Conservation (phyloP, 768 basidiomycete species). For the Boletus sensibilis region DNA sequence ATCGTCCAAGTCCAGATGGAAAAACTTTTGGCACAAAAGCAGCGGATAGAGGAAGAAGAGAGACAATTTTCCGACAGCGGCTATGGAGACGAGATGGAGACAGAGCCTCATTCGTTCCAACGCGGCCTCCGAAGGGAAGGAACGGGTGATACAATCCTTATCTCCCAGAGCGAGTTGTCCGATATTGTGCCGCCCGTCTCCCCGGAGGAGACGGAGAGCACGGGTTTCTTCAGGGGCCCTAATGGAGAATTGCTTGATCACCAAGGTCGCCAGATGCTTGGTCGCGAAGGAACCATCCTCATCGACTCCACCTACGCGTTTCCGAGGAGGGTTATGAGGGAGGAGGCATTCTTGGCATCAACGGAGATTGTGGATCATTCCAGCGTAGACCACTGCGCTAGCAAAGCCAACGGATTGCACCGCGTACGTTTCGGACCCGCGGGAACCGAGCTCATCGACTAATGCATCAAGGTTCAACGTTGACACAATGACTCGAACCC, state of each 20-base stretch:
- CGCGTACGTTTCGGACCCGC: constrained; percentile 19
- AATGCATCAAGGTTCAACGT: background rate
- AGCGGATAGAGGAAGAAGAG: constrained; percentile 6
- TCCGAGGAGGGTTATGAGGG: constrained; percentile 3
- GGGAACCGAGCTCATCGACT: constrained; percentile 26
- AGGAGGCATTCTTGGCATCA: background rate
- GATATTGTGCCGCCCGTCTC: background rate
- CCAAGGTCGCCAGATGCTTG: constrained; percentile 20
- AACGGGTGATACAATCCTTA: constrained; percentile 6
- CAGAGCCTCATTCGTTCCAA: background rate
- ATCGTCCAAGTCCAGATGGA: constrained; percentile 11
- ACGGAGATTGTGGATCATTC: background rate
- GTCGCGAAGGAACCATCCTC: constrained; percentile 24
- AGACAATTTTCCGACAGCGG: constrained; percentile 2
- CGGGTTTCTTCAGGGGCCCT: constrained; percentile 15
- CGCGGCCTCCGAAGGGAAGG: constrained; percentile 7
- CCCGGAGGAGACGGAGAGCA: background rate
- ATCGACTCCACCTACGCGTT: constrained; percentile 2
- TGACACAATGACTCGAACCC: background rate
- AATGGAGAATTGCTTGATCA: constrained; percentile 21
- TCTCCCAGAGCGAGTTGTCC: constrained; percentile 3
- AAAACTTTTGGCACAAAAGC: constrained; percentile 14
- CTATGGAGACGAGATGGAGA: constrained; percentile 22
- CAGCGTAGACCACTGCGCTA: background rate
- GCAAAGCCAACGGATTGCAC: background rate